phyloP scores from a whole-genome alignment of 176 grass and related monocot species.

The Thalia dealbata region DNA sequence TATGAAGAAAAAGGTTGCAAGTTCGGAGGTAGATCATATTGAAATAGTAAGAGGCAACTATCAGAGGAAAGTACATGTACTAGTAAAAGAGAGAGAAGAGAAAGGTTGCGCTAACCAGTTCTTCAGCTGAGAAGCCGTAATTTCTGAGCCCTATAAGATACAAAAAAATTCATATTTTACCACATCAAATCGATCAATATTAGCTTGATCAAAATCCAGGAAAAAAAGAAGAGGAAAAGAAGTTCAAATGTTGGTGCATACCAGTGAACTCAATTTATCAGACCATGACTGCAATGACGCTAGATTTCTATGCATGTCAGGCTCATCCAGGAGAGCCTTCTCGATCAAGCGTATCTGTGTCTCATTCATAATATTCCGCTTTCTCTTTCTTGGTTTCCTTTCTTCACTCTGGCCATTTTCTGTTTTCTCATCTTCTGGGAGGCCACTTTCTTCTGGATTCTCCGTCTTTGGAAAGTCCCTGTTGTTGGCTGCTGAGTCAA shows the following conservation, averaged over 20 bases:
- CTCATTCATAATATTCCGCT: constrained; percentile 85
- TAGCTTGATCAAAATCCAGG: no score
- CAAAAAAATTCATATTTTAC: constrained; percentile 1
- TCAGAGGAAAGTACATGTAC: constrained; percentile 6
- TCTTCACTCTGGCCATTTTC: constrained; percentile 47
- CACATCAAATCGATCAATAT: constrained; percentile 20
- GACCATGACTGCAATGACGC: constrained; percentile 57
- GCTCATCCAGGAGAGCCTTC: constrained; percentile 72
- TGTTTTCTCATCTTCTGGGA: constrained; percentile 57
- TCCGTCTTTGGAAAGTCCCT: constrained; percentile 36
- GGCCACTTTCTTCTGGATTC: constrained; percentile 43
- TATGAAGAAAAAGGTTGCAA: no score
- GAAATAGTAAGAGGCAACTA: background rate
- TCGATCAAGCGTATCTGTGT: constrained; percentile 70
- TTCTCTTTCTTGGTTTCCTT: constrained; percentile 77
- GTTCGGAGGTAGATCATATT: no score
- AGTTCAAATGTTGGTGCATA: constrained; percentile 26
- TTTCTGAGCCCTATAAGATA: constrained; percentile 72
- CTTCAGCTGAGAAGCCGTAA: constrained; percentile 90
- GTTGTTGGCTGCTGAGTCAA: constrained; percentile 26
- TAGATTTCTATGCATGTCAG: constrained; percentile 86
- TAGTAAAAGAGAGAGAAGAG: background rate
- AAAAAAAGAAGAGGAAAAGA: background rate
- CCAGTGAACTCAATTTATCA: constrained; percentile 50
- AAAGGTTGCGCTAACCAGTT: constrained; percentile 51